Evolutionary conservation across 2,329 filamentous ascomycete genomes (phyloP).

Genomic region (Colletotrichum musicola): DNA sequence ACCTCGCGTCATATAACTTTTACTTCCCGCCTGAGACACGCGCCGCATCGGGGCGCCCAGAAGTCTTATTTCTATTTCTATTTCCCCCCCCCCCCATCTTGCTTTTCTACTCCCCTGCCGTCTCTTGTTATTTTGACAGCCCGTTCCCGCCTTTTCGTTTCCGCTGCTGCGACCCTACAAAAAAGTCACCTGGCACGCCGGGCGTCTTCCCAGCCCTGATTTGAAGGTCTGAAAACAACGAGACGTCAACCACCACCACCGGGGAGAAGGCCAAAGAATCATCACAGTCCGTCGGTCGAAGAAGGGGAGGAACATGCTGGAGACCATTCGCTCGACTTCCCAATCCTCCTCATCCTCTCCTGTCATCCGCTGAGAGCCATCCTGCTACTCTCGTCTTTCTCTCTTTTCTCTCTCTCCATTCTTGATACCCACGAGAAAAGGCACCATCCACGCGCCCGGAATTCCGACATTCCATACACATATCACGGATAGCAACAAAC

Average conservation of each 20-base stretch:
- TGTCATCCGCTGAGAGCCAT: not conserved
- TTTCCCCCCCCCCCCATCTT: slow-evolving; percentile 1
- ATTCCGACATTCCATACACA: not conserved
- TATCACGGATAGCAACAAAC: not conserved
- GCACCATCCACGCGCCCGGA: not conserved
- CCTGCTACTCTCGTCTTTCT: not conserved
- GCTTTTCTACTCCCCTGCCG: not conserved
- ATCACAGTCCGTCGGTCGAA: not conserved
- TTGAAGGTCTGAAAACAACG: not conserved
- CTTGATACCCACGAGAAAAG: not conserved
- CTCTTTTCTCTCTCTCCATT: not conserved
- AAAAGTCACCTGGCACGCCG: slow-evolving; percentile 33
- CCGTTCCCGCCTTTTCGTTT: too few species aligned
- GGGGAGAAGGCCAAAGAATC: not conserved
- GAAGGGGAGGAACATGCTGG: slow-evolving; percentile 15
- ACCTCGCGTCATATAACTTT: slow-evolving; percentile 12
- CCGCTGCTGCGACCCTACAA: not conserved
- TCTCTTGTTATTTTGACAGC: not conserved
- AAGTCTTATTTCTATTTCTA: not conserved
- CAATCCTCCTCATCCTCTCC: slow-evolving; percentile 4
- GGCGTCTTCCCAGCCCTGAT: not conserved
- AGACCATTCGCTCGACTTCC: not conserved
- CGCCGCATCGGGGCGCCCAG: slow-evolving; percentile 18
- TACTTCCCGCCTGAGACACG: slow-evolving; percentile 36
- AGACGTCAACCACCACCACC: not conserved